Evolutionary conservation across 2,329 filamentous ascomycete genomes (phyloP), one percentile per base, ranked within the genome.

Genomic region (Paraphaeosphaeria minitans): DNA sequence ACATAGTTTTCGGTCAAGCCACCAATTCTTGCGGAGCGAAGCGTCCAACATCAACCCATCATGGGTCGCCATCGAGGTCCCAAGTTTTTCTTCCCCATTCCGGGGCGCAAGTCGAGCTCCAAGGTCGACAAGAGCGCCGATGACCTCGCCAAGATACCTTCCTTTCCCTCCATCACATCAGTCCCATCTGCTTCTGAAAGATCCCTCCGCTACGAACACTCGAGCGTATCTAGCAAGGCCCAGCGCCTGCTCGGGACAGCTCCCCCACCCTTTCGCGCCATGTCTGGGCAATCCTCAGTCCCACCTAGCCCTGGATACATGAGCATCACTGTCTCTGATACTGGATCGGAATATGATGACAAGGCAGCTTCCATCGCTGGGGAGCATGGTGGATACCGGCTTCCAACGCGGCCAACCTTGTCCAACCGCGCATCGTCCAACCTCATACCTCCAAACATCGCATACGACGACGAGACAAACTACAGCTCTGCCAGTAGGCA

Each of bases 21-120:
- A 67, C 69, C 65, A 67, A 64, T 58, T 49, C 29, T 48, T 51
- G 55, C 35, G 45, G 37, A 55, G 46, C 43, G 51, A 59, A 43
- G 24, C 56, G 53, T 46, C 48, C 60, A 56, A 33, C 55, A 55
- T 56, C 45, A 41, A 41, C 29, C 21, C 67, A 69, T 41, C 59
- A 75, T 76, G 74, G 73, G 66, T 52, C 68, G 66, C 37, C 52
- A 61, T 57, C 67, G 63, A 45, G 65, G 63, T n/a, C 62, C 68
- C 42, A 75, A 74, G 61, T 77, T 77, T 64, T 75, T 72, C 63
- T 78, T 78, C 67, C 70, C 74, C 41, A 58, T 77, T 14, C 75
- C 74, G 21, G 72, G 75, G 24, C 71, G 72, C 50, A 70, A 64
- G 48, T 61, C 65, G 48, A 67, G 65, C 53, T 53, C 57, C 43